Evolutionary conservation across 192 early-diverging fungal genomes (phyloP).

Genomic region (Coemansia sp.): DNA sequence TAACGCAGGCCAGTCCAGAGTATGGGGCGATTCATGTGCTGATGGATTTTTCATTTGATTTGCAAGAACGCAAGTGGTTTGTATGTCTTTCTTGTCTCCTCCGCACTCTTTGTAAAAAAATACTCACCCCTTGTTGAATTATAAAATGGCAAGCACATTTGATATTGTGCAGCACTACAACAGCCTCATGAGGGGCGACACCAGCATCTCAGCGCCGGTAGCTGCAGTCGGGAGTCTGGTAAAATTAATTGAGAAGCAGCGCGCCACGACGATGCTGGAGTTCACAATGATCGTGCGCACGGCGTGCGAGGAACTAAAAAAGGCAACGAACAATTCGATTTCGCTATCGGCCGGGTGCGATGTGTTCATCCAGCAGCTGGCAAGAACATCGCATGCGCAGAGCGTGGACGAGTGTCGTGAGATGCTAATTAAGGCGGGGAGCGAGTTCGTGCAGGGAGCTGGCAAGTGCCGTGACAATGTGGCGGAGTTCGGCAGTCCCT

Average conservation of each 20-base stretch:
- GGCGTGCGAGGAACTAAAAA: slow-evolving; percentile 67
- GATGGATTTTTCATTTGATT: neutral
- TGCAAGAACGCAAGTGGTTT: neutral
- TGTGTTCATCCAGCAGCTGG: slow-evolving; percentile 66
- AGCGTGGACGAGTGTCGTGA: slow-evolving; percentile 72
- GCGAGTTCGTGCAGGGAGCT: slow-evolving; percentile 74
- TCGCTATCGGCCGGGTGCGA: slow-evolving; percentile 87
- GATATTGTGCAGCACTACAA: slow-evolving; percentile 46
- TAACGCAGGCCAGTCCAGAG: neutral
- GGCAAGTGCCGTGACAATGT: slow-evolving; percentile 71
- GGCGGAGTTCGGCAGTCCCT: slow-evolving; percentile 75
- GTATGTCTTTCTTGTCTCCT: neutral
- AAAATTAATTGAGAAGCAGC: slow-evolving; percentile 65
- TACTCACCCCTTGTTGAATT: neutral
- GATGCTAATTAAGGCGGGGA: slow-evolving; percentile 68
- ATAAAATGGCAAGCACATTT: slow-evolving; percentile 17
- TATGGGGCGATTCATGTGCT: neutral
- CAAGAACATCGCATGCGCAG: slow-evolving; percentile 40
- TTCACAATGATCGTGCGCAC: slow-evolving; percentile 76
- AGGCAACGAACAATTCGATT: slow-evolving; percentile 70
- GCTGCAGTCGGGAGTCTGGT: slow-evolving; percentile 74
- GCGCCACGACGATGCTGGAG: slow-evolving; percentile 85
- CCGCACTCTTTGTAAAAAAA: neutral
- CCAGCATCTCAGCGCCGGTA: slow-evolving; percentile 74
- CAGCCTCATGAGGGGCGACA: slow-evolving; percentile 24